Conservation (phyloP, 306 rosid species). For the Vicia sativa region DNA sequence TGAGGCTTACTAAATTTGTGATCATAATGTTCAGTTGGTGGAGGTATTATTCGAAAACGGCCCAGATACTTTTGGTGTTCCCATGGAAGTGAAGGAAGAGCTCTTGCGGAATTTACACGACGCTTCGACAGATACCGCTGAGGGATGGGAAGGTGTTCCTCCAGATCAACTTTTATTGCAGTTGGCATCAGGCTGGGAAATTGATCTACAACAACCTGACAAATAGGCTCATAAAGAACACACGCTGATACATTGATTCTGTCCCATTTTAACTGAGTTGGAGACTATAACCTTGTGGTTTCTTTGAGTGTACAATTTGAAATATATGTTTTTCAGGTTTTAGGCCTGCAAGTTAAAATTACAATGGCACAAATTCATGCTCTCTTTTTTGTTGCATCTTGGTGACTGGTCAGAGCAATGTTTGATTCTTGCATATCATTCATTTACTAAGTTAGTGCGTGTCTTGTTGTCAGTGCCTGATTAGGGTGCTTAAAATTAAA, state of each 20-base stretch:
- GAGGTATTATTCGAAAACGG: constrained; percentile 83
- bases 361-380: constrained; percentile 20
- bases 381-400: constrained; percentile 9
- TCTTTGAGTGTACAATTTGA: constrained; percentile 6
- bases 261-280: constrained; percentile 16
- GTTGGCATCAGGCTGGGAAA: constrained; percentile 89
- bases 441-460: constrained; percentile 9
- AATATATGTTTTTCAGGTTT: constrained; percentile 24
- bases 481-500: constrained; percentile 1
- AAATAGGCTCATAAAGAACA: constrained; percentile 39
- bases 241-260: constrained; percentile 10
- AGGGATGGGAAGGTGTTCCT: constrained; percentile 86
- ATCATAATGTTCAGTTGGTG: constrained; percentile 62
- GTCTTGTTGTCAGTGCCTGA: constrained; percentile 21
- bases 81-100: constrained; percentile 81
- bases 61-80: constrained; percentile 67
- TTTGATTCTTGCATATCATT: constrained; percentile 21
- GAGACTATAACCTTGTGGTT: constrained; percentile 17
- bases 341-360: constrained; percentile 11
- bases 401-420: constrained; percentile 30
- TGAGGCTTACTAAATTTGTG: constrained; percentile 24
- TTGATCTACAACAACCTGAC: constrained; percentile 74
- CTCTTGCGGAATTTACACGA: constrained; percentile 77
- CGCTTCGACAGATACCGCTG: constrained; percentile 77
- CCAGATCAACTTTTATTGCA: constrained; percentile 86